A percentile compares a stretch with the other conserved stretches of the same genome.
phyloP scores from a whole-genome alignment of 805 yeast genomes.

The Kluyveromyces siamensis region DNA sequence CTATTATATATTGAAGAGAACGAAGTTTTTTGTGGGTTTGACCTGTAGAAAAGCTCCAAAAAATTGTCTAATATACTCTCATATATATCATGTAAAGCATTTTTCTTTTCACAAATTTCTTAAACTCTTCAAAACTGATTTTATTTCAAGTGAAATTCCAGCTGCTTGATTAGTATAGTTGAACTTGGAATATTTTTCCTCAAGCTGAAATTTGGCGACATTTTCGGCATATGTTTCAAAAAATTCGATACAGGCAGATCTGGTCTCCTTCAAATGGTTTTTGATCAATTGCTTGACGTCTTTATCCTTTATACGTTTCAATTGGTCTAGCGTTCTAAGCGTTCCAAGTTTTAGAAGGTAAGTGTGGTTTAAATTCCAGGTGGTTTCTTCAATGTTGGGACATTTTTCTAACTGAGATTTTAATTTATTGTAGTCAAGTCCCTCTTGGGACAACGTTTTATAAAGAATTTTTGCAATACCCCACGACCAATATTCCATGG shows the following conservation, averaged over 20 bases:
- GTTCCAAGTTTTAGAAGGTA: conserved; percentile 18
- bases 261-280: conserved; percentile 8
- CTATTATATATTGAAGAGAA: too few species aligned
- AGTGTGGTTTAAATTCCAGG: conserved; percentile 19
- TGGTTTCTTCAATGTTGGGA: conserved; percentile 1
- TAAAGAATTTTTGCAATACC: background rate
- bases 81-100: too few species aligned
- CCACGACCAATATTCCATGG: conserved; percentile 1
- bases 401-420: background rate
- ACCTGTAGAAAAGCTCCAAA: too few species aligned
- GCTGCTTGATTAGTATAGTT: background rate
- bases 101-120: background rate
- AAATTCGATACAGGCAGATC: conserved; percentile 17
- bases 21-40: too few species aligned
- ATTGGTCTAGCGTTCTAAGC: conserved; percentile 21
- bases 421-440: background rate
- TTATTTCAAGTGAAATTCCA: background rate
- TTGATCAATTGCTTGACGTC: conserved; percentile 13
- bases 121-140: background rate
- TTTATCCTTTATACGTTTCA: conserved; percentile 19
- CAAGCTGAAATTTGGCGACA: background rate
- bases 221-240: conserved; percentile 7
- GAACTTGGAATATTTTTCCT: background rate
- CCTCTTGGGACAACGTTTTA: background rate
- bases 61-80: too few species aligned